Conservation (phyloP, 345 rosid genomes). For the Cardamine chenopodiifolia region DNA sequence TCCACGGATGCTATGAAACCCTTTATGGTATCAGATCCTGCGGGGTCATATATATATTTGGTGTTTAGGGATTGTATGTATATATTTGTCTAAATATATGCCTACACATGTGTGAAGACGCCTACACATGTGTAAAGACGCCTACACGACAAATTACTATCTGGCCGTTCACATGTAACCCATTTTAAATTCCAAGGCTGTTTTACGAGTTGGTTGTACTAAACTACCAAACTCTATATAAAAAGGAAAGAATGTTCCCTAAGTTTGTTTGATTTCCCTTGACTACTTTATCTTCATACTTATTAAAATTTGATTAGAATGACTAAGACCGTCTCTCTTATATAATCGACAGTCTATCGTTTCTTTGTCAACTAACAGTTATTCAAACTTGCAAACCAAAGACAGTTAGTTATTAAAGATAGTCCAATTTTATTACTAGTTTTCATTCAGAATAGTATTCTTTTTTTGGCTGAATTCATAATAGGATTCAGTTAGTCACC, state of each 20-base stretch:
- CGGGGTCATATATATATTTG: too few species aligned
- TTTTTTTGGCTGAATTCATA: not conserved
- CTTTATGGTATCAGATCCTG: too few species aligned
- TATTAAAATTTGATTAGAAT: not conserved
- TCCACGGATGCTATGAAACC: too few species aligned
- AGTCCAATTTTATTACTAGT: not conserved
- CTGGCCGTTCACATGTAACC: constrained; percentile 25
- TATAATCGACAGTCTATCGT: too few species aligned
- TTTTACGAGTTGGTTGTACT: not conserved
- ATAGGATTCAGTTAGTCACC: not conserved
- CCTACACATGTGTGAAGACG: not conserved
- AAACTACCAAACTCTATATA: not conserved
- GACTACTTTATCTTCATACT: not conserved
- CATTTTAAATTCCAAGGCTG: constrained; percentile 10
- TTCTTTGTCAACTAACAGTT: too few species aligned
- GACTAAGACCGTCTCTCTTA: not conserved
- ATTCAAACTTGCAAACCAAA: not conserved
- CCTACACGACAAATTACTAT: constrained; percentile 1
- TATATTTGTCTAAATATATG: not conserved
- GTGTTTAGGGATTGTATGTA: too few species aligned
- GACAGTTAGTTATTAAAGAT: not conserved
- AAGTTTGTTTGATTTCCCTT: not conserved
- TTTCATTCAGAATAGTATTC: too few species aligned
- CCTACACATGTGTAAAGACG: constrained; percentile 1
- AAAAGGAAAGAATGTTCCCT: not conserved